A percentile compares a stretch with the other conserved stretches of the same genome.
Conservation (phyloP, 768 basidiomycete species). For the Boletus rubroflammeus region DNA sequence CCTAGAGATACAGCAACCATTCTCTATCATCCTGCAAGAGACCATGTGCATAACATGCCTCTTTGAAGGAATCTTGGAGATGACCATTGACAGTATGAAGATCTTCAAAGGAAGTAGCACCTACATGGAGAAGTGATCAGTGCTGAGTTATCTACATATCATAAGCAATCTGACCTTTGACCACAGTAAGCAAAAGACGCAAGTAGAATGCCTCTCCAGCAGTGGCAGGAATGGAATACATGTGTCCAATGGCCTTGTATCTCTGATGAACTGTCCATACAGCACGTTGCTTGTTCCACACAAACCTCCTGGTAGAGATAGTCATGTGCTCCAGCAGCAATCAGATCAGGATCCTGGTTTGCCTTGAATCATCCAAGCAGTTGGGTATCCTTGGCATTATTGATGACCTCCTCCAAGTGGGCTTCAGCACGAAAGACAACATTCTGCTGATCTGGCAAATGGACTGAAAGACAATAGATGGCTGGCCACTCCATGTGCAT, state of each 20-base stretch:
- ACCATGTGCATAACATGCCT: slow-evolving; percentile 37
- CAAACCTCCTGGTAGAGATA: slow-evolving; percentile 36
- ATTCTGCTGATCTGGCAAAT: background rate
- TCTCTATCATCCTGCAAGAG: slow-evolving; percentile 45
- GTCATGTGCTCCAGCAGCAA: slow-evolving; percentile 8
- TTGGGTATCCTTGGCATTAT: background rate
- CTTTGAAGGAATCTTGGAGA: slow-evolving; percentile 7
- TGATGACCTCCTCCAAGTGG: no score
- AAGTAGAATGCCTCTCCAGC: slow-evolving; percentile 41
- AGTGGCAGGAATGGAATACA: slow-evolving; percentile 14
- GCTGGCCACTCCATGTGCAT: background rate
- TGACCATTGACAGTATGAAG: slow-evolving; percentile 25
- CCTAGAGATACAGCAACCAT: slow-evolving; percentile 33
- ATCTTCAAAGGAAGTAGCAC: slow-evolving; percentile 24
- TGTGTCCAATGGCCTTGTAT: slow-evolving; percentile 18
- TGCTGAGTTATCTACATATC: no score
- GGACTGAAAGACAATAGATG: background rate
- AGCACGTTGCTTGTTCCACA: slow-evolving; percentile 17
- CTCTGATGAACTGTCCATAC: slow-evolving; percentile 29
- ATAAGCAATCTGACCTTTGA: slow-evolving; percentile 15
- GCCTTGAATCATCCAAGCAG: background rate
- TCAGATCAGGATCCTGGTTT: background rate
- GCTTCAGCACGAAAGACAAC: no score
- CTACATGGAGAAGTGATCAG: no score
- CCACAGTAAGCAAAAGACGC: slow-evolving; percentile 35